phyloP scores from a whole-genome alignment of 2,329 filamentous ascomycete genomes.

The Penicillium psychrosexuale region DNA sequence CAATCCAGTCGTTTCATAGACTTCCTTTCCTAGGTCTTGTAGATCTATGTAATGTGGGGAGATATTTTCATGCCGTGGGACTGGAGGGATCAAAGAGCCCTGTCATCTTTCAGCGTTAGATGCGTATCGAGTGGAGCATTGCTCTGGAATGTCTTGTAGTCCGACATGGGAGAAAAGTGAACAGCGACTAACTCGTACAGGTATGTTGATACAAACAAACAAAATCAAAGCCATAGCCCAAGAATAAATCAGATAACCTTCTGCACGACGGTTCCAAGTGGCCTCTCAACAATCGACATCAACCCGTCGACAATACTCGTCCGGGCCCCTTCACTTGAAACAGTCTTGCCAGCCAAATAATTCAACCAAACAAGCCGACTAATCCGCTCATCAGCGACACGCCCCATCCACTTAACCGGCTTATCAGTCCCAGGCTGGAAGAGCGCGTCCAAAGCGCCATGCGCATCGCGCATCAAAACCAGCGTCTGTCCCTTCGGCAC shows the following conservation, averaged over 20 bases:
- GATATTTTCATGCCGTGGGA: background rate
- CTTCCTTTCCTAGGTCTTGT: background rate
- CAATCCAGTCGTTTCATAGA: background rate
- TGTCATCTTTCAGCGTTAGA: background rate
- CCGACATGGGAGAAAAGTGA: background rate
- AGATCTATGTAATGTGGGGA: background rate
- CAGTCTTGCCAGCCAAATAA: slow-evolving; percentile 81
- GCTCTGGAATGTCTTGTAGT: background rate
- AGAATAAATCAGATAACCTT: slow-evolving; percentile 55
- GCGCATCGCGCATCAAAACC: slow-evolving; percentile 64
- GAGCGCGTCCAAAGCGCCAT: slow-evolving; percentile 65
- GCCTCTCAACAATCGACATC: slow-evolving; percentile 81
- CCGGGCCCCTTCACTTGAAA: slow-evolving; percentile 79
- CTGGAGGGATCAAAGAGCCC: background rate
- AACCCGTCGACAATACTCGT: slow-evolving; percentile 81
- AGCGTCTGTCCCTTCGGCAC: slow-evolving; percentile 79
- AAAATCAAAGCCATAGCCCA: background rate
- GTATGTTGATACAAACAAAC: background rate
- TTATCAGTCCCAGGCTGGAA: slow-evolving; percentile 55
- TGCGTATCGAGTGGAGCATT: slow-evolving; percentile 9
- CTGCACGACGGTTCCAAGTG: slow-evolving; percentile 79
- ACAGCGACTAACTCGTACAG: slow-evolving; percentile 5
- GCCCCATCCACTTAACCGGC: slow-evolving; percentile 60
- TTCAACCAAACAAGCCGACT: slow-evolving; percentile 82
- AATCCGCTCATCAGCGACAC: slow-evolving; percentile 73